Percentiles rank a stretch among this genome's conserved stretches.
These are phyloP conservation scores for Ceratocystis ficicola DNA, from an alignment of 2,329 filamentous ascomycete genomes.

Conservation along the genomic window DNA sequence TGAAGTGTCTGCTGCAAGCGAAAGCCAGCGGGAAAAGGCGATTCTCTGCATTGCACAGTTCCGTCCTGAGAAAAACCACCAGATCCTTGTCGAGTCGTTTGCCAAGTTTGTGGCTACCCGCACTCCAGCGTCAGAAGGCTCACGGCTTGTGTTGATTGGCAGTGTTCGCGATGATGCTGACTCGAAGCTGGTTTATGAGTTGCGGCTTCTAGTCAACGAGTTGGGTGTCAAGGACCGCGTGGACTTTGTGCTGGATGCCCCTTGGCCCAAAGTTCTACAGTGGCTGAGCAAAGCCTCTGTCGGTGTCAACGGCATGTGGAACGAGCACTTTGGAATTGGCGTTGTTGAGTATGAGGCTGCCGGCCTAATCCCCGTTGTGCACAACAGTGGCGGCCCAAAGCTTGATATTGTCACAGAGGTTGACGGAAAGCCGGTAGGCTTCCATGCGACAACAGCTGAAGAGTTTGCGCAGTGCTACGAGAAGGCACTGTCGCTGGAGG, in stretches of 20 bases:
- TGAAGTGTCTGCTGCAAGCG: slow-evolving; percentile 55
- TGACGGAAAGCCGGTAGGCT: slow-evolving; percentile 68
- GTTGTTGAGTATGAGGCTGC: slow-evolving; percentile 97
- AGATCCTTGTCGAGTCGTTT: slow-evolving; percentile 74
- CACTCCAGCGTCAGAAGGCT: slow-evolving; percentile 38
- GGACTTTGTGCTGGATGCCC: slow-evolving; percentile 78
- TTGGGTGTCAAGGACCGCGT: slow-evolving; percentile 73
- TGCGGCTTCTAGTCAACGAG: slow-evolving; percentile 76
- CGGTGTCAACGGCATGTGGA: slow-evolving; percentile 98
- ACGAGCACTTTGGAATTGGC: slow-evolving; percentile 97
- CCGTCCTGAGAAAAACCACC: slow-evolving; percentile 92
- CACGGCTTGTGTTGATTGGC: slow-evolving; percentile 73
- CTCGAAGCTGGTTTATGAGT: slow-evolving; percentile 71
- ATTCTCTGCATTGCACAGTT: slow-evolving; percentile 95
- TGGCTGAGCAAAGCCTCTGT: slow-evolving; percentile 67
- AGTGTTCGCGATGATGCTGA: slow-evolving; percentile 80
- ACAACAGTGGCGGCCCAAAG: slow-evolving; percentile 85
- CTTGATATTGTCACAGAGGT: slow-evolving; percentile 79
- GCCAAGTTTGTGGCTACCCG: slow-evolving; percentile 55
- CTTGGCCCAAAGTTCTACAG: slow-evolving; percentile 74
- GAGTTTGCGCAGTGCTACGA: slow-evolving; percentile 76
- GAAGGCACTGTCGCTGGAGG: slow-evolving; percentile 58
- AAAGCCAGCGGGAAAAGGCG: slow-evolving; percentile 55
- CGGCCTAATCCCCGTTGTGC: slow-evolving; percentile 82
- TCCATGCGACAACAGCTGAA: slow-evolving; percentile 64